Conservation (phyloP, 371 early-diverging fungal species). For the Blastocladiella emersonii region DNA sequence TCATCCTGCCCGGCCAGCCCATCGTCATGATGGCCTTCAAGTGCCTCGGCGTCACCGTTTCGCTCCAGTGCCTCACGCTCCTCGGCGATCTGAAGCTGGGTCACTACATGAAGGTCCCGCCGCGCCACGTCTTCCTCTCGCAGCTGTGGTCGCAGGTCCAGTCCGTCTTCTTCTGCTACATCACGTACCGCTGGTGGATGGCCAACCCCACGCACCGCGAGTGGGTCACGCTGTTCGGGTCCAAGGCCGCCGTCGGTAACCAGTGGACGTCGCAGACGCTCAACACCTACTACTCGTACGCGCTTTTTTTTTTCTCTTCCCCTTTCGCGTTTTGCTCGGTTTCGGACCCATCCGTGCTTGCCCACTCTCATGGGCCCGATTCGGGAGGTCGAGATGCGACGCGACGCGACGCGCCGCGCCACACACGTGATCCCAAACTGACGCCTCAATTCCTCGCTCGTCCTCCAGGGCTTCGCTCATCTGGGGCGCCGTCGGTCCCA, state of each 20-base stretch:
- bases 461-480: conserved; percentile 50
- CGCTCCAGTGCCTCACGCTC: conserved; percentile 9
- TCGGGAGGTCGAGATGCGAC: too few relatives aligned
- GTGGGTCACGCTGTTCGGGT: too few relatives aligned
- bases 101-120: conserved; percentile 38
- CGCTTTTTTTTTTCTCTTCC: too few relatives aligned
- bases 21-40: conserved; percentile 48
- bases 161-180: conserved; percentile 43
- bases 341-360: too few relatives aligned
- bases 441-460: too few relatives aligned
- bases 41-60: conserved; percentile 33
- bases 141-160: conserved; percentile 43
- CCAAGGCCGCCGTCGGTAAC: too few relatives aligned
- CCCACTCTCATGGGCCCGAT: too few relatives aligned
- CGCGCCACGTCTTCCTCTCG: conserved; percentile 38
- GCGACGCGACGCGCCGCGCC: too few relatives aligned
- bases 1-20: conserved; percentile 41
- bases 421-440: too few relatives aligned
- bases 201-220: conserved; percentile 27
- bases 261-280: too few relatives aligned
- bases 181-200: conserved; percentile 40
- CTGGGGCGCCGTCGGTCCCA: conserved; percentile 59
- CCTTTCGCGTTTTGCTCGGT: too few relatives aligned
- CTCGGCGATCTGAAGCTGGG: conserved; percentile 31
- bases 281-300: too few relatives aligned